Percentiles rank a stretch among this genome's conserved stretches.
Evolutionary conservation across 2,329 filamentous ascomycete species (phyloP).

Genomic region (Neophaeococcomyces aloes): DNA sequence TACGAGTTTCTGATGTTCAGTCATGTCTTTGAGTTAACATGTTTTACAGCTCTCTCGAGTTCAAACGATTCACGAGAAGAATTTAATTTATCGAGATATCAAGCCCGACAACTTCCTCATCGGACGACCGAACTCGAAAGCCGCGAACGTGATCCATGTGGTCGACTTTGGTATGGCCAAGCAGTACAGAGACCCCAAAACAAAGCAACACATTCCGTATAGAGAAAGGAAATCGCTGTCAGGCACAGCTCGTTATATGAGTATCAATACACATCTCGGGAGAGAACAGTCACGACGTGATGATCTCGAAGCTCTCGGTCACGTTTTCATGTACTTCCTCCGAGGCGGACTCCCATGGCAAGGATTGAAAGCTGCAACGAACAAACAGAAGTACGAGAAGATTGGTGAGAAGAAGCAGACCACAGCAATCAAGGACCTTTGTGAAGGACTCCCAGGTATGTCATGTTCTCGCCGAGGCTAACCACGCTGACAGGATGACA

Average conservation of each 20-base stretch:
- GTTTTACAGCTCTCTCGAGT: conserved; percentile 68
- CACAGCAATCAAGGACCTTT: conserved; percentile 90
- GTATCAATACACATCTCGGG: conserved; percentile 96
- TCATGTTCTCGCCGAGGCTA: conserved; percentile 9
- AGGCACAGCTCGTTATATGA: conserved; percentile 96
- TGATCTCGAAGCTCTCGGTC: conserved; percentile 75
- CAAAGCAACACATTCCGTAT: conserved; percentile 97
- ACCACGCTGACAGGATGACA: conserved; percentile 23
- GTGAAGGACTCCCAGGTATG: conserved; percentile 76
- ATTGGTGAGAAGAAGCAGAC: conserved; percentile 99
- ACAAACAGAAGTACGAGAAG: conserved; percentile 99
- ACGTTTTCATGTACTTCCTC: conserved; percentile 62
- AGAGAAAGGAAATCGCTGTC: conserved; percentile 93
- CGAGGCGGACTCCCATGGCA: conserved; percentile 58
- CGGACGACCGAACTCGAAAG: conserved; percentile 79
- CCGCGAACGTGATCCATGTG: conserved; percentile 96
- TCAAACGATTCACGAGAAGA: conserved; percentile 94
- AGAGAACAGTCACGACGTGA: conserved; percentile 93
- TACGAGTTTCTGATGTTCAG: conserved; percentile 29
- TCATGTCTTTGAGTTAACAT: conserved; percentile 22
- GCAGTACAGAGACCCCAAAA: conserved; percentile 97
- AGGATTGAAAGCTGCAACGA: conserved; percentile 57
- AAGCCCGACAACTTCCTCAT: conserved; percentile 99
- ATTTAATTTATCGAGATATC: conserved; percentile 97
- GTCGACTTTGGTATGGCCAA: conserved; percentile 99